Evolutionary conservation across 345 rosid species (phyloP).

Genomic region (Citrus inodora): DNA sequence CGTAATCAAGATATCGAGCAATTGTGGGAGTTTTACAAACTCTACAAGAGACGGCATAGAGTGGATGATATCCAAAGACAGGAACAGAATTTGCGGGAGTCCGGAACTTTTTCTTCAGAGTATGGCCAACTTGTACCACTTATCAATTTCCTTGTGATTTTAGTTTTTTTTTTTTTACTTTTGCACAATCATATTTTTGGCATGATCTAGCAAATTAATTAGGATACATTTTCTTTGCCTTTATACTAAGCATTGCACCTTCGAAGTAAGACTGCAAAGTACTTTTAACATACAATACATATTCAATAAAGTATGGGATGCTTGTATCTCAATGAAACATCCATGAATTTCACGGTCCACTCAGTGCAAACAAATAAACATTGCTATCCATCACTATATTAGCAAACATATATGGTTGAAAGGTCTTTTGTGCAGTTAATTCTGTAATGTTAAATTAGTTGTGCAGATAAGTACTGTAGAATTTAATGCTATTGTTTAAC

Average conservation of each 20-base stretch:
- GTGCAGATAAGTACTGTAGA: neutral
- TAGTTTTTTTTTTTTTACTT: neutral
- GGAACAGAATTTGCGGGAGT: slow-evolving; percentile 75
- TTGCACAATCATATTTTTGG: slow-evolving; percentile 1
- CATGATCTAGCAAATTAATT: neutral
- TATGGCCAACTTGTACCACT: slow-evolving; percentile 37
- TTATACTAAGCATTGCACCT: slow-evolving; percentile 12
- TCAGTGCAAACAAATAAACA: neutral
- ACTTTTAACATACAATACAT: neutral
- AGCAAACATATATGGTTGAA: neutral
- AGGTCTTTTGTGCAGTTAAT: neutral
- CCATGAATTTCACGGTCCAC: neutral
- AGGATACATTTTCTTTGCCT: neutral
- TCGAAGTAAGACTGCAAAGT: slow-evolving; percentile 3
- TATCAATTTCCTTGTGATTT: slow-evolving; percentile 2
- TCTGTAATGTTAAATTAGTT: neutral
- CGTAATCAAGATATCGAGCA: slow-evolving; percentile 82
- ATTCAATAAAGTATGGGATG: neutral
- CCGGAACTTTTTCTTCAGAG: slow-evolving; percentile 77
- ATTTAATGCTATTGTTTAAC: neutral
- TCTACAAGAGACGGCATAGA: slow-evolving; percentile 64
- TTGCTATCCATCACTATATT: neutral
- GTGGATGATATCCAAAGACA: slow-evolving; percentile 89
- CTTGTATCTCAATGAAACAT: neutral
- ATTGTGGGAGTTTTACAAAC: slow-evolving; percentile 78